Percentiles rank a stretch among this genome's conserved stretches.
Conservation (phyloP, 106 monocot genomes). For the Chionographis japonica region DNA sequence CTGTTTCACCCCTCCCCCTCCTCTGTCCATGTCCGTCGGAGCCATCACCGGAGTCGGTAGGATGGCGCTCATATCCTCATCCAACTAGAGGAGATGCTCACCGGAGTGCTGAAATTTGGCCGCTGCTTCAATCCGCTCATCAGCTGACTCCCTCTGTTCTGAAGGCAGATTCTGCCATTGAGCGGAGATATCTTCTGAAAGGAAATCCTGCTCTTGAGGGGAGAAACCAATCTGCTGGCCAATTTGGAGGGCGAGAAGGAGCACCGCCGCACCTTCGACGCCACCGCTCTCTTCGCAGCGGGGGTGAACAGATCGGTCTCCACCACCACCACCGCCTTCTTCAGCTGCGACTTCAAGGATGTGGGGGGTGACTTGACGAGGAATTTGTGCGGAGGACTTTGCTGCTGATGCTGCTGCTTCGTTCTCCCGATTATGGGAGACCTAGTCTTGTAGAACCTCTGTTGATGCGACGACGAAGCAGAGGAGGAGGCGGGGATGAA, state of each 20-base stretch:
- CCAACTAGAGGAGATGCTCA: conserved; percentile 3
- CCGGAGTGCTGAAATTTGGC: conserved; percentile 11
- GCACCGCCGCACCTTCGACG: conserved; percentile 20
- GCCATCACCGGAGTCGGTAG: no score
- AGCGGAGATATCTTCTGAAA: conserved; percentile 14
- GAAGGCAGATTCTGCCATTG: background rate
- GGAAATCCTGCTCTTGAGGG: conserved; percentile 53
- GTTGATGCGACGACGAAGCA: conserved; percentile 8
- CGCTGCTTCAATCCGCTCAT: conserved; percentile 41
- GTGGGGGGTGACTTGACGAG: conserved; percentile 34
- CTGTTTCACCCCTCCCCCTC: no score
- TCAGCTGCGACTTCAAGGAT: conserved; percentile 35
- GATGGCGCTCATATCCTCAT: no score
- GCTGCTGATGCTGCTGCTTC: background rate
- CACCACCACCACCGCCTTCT: conserved; percentile 26
- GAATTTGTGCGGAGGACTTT: conserved; percentile 48
- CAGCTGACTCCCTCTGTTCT: conserved; percentile 6
- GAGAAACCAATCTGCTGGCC: conserved; percentile 62
- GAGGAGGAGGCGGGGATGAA: conserved; percentile 28
- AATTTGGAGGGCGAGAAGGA: conserved; percentile 65
- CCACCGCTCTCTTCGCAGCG: background rate
- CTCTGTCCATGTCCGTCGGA: no score
- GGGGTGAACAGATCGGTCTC: conserved; percentile 14
- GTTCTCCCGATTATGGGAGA: conserved; percentile 42
- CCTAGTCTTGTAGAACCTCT: conserved; percentile 45